Evolutionary conservation across 495 filamentous ascomycete species (phyloP).

Genomic region (Penicillium alfredii): DNA sequence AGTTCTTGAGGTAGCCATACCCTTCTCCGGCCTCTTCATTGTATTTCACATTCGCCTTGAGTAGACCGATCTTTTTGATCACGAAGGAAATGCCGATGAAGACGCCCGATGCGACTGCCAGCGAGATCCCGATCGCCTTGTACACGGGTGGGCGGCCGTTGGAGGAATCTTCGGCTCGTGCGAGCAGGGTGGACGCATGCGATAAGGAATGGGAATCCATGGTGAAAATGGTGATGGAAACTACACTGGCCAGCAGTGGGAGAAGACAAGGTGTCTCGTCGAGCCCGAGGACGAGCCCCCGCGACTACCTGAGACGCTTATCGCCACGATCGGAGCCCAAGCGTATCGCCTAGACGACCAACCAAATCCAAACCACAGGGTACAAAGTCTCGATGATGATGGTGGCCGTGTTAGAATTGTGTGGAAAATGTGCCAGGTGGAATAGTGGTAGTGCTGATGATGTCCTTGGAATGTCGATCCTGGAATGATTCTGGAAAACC

Average conservation of each 20-base stretch:
- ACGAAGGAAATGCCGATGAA: slow-evolving; percentile 97
- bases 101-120: slow-evolving; percentile 81
- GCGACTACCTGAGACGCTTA: slow-evolving; percentile 25
- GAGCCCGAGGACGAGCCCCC: slow-evolving; percentile 24
- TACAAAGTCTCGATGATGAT: no score
- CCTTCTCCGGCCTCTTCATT: slow-evolving; percentile 94
- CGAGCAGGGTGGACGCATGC: slow-evolving; percentile 43
- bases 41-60: slow-evolving; percentile 93
- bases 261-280: slow-evolving; percentile 9
- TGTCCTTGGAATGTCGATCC: no score
- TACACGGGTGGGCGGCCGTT: slow-evolving; percentile 53
- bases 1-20: slow-evolving; percentile 96
- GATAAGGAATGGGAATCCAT: slow-evolving; percentile 45
- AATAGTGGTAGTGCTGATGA: no score
- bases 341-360: slow-evolving; percentile 17
- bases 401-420: neutral
- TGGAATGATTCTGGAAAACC: slow-evolving; percentile 23
- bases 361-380: no score
- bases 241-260: slow-evolving; percentile 28
- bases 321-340: slow-evolving; percentile 1
- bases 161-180: slow-evolving; percentile 33
- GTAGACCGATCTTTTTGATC: slow-evolving; percentile 84
- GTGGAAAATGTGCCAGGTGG: neutral
- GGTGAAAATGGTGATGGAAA: slow-evolving; percentile 5
- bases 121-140: slow-evolving; percentile 81